A percentile compares a stretch with the other conserved stretches of the same genome.
Evolutionary conservation across 331 rosid species (phyloP).

Genomic region (Quercus lobata): DNA sequence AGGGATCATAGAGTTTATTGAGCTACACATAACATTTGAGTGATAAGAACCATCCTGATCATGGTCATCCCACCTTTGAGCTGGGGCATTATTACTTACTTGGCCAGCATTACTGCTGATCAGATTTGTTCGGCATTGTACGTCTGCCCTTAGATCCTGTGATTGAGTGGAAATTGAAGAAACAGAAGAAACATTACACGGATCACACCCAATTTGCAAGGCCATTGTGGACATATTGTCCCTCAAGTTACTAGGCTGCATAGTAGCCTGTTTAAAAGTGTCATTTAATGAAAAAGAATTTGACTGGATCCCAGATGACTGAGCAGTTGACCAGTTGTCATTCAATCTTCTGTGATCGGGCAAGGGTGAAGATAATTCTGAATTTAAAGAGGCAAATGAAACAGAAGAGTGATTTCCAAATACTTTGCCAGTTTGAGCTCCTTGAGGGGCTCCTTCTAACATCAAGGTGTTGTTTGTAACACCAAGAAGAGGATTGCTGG

Average conservation of each 20-base stretch:
- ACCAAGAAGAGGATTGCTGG: conserved; percentile 31
- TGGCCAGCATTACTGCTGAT: conserved; percentile 29
- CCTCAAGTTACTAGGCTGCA: conserved; percentile 24
- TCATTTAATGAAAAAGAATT: conserved; percentile 45
- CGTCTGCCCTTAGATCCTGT: conserved; percentile 38
- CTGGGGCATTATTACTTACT: conserved; percentile 23
- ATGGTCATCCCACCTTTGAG: conserved; percentile 57
- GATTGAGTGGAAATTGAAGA: conserved; percentile 36
- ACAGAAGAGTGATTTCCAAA: conserved; percentile 41
- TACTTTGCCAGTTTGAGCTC: conserved; percentile 37
- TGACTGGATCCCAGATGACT: conserved; percentile 39
- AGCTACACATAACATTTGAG: conserved; percentile 32
- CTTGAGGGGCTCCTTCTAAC: conserved; percentile 32
- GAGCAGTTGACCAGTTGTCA: conserved; percentile 55
- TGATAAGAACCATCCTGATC: conserved; percentile 42
- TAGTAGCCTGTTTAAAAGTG: conserved; percentile 30
- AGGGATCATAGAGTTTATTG: conserved; percentile 39
- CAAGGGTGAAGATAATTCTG: conserved; percentile 42
- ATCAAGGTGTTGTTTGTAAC: conserved; percentile 36
- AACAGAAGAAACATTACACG: conserved; percentile 43
- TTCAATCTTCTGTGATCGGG: conserved; percentile 41
- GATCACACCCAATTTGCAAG: conserved; percentile 32
- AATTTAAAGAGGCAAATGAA: conserved; percentile 32
- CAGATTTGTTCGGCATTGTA: conserved; percentile 35
- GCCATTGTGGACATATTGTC: conserved; percentile 39